These are phyloP conservation scores for Lichtheimia hyalospora DNA, from an alignment of 371 early-diverging fungal species.

Conservation along the genomic window DNA sequence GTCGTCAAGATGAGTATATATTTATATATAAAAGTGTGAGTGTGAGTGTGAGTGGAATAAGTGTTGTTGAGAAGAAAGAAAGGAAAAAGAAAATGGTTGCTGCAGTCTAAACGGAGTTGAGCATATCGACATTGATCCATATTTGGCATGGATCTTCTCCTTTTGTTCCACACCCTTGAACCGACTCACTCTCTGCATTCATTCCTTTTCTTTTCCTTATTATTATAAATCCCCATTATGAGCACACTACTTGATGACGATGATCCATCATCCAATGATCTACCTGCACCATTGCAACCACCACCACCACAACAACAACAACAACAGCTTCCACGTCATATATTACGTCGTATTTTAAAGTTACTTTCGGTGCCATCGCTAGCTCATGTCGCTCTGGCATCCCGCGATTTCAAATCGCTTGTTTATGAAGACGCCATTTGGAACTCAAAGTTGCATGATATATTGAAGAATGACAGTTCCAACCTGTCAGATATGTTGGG, in stretches of 20 bases:
- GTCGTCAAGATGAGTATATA: conserved; percentile 1
- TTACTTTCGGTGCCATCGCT: conserved; percentile 50
- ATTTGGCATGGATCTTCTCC: not conserved
- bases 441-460: conserved; percentile 43
- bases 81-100: not conserved
- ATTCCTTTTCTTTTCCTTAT: too few relatives aligned
- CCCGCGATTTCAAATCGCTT: conserved; percentile 62
- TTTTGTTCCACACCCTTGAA: conserved; percentile 5
- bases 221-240: too few relatives aligned
- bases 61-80: not conserved
- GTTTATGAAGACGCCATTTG: conserved; percentile 65
- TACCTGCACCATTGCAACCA: too few relatives aligned
- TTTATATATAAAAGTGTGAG: too few relatives aligned
- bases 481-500: too few relatives aligned
- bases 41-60: not conserved
- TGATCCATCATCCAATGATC: too few relatives aligned
- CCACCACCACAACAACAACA: too few relatives aligned
- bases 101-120: too few relatives aligned
- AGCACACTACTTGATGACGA: too few relatives aligned
- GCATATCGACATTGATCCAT: too few relatives aligned
- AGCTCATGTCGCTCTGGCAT: conserved; percentile 48
- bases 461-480: conserved; percentile 29
- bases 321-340: conserved; percentile 50
- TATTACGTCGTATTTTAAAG: conserved; percentile 45
- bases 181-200: not conserved